Conservation (phyloP, 1,284 basidiomycete species). For the Naganishia cerealis region DNA sequence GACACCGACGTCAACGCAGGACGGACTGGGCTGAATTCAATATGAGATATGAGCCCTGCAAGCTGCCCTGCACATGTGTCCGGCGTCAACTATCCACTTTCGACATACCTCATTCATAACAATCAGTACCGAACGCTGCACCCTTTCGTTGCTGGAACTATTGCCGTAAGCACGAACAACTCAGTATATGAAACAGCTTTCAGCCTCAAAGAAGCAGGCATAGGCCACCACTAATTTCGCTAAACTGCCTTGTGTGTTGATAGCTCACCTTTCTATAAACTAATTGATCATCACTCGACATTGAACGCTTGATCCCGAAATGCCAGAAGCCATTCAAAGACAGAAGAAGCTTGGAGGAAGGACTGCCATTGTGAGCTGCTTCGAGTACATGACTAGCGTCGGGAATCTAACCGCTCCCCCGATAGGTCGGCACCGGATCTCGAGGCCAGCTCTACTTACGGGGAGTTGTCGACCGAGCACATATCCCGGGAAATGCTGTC, state of each 20-base stretch:
- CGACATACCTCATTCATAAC: background rate
- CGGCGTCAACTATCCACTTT: too few species aligned
- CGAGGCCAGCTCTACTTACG: conserved; percentile 58
- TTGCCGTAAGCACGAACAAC: too few species aligned
- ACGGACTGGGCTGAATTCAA: too few species aligned
- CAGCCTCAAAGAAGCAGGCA: too few species aligned
- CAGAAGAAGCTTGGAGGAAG: conserved; percentile 31
- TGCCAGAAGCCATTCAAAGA: conserved; percentile 10
- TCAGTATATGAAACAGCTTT: too few species aligned
- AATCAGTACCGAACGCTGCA: background rate
- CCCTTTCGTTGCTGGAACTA: too few species aligned
- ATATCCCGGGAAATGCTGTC: conserved; percentile 48
- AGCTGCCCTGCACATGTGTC: too few species aligned
- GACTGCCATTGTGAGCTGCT: conserved; percentile 32
- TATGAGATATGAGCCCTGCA: too few species aligned
- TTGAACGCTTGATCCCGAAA: background rate
- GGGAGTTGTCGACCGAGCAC: conserved; percentile 49
- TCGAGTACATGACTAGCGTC: background rate
- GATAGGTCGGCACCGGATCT: conserved; percentile 54
- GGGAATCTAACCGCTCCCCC: background rate
- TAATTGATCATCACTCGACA: background rate
- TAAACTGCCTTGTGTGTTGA: too few species aligned
- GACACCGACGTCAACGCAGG: background rate
- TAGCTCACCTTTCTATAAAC: too few species aligned
- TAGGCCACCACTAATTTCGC: too few species aligned